These are phyloP conservation scores for Podila minutissima DNA, from an alignment of 192 early-diverging fungal genomes.

Conservation along the genomic window DNA sequence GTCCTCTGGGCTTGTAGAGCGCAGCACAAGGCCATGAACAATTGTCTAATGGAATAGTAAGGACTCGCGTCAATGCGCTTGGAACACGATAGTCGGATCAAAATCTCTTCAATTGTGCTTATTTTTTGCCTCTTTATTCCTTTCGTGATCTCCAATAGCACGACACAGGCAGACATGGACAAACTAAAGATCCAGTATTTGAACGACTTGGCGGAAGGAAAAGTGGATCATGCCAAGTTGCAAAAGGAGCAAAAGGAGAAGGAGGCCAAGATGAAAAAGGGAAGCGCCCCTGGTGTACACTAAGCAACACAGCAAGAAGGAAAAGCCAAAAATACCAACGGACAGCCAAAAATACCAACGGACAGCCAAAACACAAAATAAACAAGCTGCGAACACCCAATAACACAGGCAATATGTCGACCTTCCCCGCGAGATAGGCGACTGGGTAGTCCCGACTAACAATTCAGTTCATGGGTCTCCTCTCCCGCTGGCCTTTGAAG, in stretches of 20 bases:
- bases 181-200: slow-evolving; percentile 59
- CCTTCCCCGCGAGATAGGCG: background rate
- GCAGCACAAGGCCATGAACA: slow-evolving; percentile 61
- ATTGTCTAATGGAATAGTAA: slow-evolving; percentile 60
- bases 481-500: too few species aligned
- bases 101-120: background rate
- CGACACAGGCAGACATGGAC: slow-evolving; percentile 60
- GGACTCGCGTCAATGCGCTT: background rate
- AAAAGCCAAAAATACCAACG: background rate
- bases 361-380: too few species aligned
- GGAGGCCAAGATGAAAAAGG: slow-evolving; percentile 45
- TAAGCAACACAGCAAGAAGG: background rate
- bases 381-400: background rate
- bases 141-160: slow-evolving; percentile 26
- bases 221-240: slow-evolving; percentile 40
- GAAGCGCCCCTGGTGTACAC: slow-evolving; percentile 35
- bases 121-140: background rate
- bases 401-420: background rate
- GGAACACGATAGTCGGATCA: background rate
- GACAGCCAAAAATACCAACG: background rate
- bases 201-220: slow-evolving; percentile 47
- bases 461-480: background rate
- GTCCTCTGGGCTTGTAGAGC: slow-evolving; percentile 60
- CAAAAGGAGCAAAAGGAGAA: slow-evolving; percentile 40
- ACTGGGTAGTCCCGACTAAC: background rate